Conservation (phyloP, 371 early-diverging fungal species). For the Fennellomyces sp. region DNA sequence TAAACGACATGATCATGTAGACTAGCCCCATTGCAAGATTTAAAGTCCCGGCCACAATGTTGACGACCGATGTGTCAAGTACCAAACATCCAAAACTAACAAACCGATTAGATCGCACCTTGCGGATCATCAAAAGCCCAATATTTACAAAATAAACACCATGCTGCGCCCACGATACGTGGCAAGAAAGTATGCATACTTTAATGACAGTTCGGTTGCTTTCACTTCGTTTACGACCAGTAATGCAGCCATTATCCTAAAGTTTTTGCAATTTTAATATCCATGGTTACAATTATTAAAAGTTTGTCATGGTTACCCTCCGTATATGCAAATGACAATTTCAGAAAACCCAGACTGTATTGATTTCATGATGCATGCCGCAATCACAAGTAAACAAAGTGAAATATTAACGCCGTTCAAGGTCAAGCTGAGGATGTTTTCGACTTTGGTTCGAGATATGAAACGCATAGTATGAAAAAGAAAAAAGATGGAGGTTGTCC, state of each 20-base stretch:
- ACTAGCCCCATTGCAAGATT: conserved; percentile 32
- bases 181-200: conserved; percentile 36
- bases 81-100: conserved; percentile 48
- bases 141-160: conserved; percentile 44
- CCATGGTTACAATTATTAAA: neutral
- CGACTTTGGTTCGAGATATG: conserved; percentile 46
- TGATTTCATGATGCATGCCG: conserved; percentile 35
- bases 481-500: conserved; percentile 1
- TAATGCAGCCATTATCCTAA: conserved; percentile 36
- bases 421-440: conserved; percentile 36
- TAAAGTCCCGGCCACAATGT: conserved; percentile 41
- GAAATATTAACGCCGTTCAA: conserved; percentile 42
- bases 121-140: too few species aligned
- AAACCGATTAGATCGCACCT: too few species aligned
- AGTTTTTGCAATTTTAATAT: too few species aligned
- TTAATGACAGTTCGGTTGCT: conserved; percentile 22
- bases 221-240: conserved; percentile 37
- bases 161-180: conserved; percentile 41
- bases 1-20: conserved; percentile 42
- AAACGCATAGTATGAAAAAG: conserved; percentile 14
- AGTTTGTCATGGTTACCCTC: conserved; percentile 26
- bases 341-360: conserved; percentile 34
- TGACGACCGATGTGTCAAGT: conserved; percentile 27
- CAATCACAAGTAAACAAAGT: conserved; percentile 36
- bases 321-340: conserved; percentile 47